Percentiles rank a stretch among this genome's conserved stretches.
These are phyloP conservation scores for Cymodocea nodosa DNA, from an alignment of 116 monocot genomes.

Conservation along the genomic window DNA sequence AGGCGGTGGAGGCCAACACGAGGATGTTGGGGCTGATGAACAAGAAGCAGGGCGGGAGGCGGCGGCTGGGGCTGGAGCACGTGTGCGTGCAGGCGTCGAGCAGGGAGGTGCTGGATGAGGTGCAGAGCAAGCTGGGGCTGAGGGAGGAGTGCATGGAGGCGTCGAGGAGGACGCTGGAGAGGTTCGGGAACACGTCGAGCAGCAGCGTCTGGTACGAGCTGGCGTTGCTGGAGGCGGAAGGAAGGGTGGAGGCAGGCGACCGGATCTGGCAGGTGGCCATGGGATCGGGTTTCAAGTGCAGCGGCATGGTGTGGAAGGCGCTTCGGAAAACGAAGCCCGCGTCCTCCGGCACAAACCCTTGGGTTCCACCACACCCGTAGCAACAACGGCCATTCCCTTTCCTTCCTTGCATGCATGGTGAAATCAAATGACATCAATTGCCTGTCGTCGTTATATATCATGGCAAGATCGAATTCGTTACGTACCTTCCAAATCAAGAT, in stretches of 20 bases:
- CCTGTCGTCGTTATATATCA: too few species aligned
- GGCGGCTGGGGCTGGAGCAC: constrained; percentile 9
- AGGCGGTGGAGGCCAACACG: constrained; percentile 7
- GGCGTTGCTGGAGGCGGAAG: constrained; percentile 38
- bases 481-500: too few species aligned
- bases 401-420: too few species aligned
- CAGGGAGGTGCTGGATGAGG: constrained; percentile 20
- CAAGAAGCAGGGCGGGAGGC: background rate
- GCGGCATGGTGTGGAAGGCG: constrained; percentile 48
- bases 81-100: constrained; percentile 14
- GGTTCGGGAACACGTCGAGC: constrained; percentile 56
- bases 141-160: constrained; percentile 37
- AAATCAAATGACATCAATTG: too few species aligned
- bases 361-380: too few species aligned
- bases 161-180: constrained; percentile 24
- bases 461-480: too few species aligned
- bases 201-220: constrained; percentile 64
- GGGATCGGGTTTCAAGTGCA: constrained; percentile 62
- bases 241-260: constrained; percentile 28
- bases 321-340: constrained; percentile 18
- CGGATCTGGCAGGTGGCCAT: constrained; percentile 60
- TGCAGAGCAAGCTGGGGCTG: constrained; percentile 45
- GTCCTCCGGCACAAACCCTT: background rate
- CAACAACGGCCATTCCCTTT: too few species aligned
- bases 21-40: background rate